phyloP scores from a whole-genome alignment of 495 filamentous ascomycete species.

The Penicillium alfredii region DNA sequence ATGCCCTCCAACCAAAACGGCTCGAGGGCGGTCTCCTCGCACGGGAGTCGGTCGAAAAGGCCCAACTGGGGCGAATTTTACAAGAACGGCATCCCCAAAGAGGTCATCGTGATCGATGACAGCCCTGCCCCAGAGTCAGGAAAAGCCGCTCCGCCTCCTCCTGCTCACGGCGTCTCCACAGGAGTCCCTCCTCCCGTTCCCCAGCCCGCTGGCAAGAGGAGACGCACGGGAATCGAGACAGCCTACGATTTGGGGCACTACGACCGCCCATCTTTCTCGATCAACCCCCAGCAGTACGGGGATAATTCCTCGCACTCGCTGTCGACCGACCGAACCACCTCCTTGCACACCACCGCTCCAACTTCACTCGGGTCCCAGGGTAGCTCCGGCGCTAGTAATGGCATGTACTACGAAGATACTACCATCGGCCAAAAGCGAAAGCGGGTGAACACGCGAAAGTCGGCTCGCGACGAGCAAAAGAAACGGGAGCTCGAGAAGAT shows the following conservation, averaged over 20 bases:
- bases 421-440: slow-evolving; percentile 80
- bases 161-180: slow-evolving; percentile 8
- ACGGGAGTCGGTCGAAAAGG: slow-evolving; percentile 51
- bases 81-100: slow-evolving; percentile 85
- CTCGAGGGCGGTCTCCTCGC: slow-evolving; percentile 38
- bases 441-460: slow-evolving; percentile 66
- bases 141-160: slow-evolving; percentile 25
- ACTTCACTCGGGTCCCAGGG: slow-evolving; percentile 79
- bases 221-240: slow-evolving; percentile 55
- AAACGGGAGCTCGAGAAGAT: slow-evolving; percentile 60
- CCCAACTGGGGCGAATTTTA: slow-evolving; percentile 90
- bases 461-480: slow-evolving; percentile 75
- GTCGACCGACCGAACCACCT: slow-evolving; percentile 83
- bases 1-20: slow-evolving; percentile 28
- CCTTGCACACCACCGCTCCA: slow-evolving; percentile 79
- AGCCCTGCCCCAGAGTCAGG: slow-evolving; percentile 62
- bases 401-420: slow-evolving; percentile 47
- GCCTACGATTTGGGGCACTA: slow-evolving; percentile 62
- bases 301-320: slow-evolving; percentile 61
- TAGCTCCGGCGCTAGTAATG: slow-evolving; percentile 54
- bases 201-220: slow-evolving; percentile 57
- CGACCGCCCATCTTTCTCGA: slow-evolving; percentile 58
- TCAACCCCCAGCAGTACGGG: slow-evolving; percentile 62
- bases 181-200: slow-evolving; percentile 20
- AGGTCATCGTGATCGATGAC: slow-evolving; percentile 94